Base-by-base conservation (phyloP, 2,329 filamentous ascomycete species). In the Diaporthe aspalathi region DNA sequence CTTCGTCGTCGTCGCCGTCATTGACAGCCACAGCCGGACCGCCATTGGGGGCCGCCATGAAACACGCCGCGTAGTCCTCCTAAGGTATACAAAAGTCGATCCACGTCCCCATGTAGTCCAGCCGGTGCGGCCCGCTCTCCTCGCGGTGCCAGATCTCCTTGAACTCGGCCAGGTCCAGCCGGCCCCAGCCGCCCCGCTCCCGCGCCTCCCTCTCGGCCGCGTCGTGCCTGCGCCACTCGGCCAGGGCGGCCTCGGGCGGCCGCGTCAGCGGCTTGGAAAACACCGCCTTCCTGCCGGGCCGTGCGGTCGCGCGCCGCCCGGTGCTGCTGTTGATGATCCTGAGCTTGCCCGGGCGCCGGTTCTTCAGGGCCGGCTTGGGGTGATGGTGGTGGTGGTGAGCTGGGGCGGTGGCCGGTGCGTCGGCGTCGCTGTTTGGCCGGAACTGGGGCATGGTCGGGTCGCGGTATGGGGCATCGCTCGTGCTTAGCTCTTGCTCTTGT, bases 71-170 rank as follows among this genome's bases (percentile, higher is more conserved):
- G 24, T 65, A 45, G 24, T 68, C 38, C 17, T 43, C 17, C 80
- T 85, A 90, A 17, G 89, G 90, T 75, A 92, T 91, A 79, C 90
- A 92, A 79, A 91, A 91, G 79, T 98, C 95, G 80, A 98, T 93
- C 95, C 95, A 98, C 76, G 90, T 93, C 72, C 93, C 93, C 57
- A 98, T 85, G 80, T 97, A 95, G 75, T 93, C 93, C 73, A 95
- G 85, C 67, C 91, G 83, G 78, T 90, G 89, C 17, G 86, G 87
- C 35, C 84, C 83, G 29, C 89, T 89, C 74, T 91, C 88, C 74
- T 90, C 87, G n/a, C 86, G 85, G 75, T 90, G 89, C 83, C 96
- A 94, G 63, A 92, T 91, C 49, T 84, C 84, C 76, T 93, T 91
- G 81, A 98, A 97, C 80, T 98, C 96, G 1, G 88, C 86, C 74